Conservation (phyloP, 2,329 filamentous ascomycete species). For the Fusarium sp. region DNA sequence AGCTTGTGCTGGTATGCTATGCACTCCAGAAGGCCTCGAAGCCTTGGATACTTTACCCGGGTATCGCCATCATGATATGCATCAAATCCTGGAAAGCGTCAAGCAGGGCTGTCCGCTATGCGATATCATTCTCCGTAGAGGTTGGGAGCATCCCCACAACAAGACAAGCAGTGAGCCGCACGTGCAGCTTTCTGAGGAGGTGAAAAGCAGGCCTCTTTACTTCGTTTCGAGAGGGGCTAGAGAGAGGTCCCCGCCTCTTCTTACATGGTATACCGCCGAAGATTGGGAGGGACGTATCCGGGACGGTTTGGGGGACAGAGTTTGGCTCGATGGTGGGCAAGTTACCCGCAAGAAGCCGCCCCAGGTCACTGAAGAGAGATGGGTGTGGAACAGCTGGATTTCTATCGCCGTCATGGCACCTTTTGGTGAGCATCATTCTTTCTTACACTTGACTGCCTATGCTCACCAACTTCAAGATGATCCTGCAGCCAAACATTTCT, state of each 20-base stretch:
- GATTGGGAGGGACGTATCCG: neutral
- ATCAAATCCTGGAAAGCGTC: neutral
- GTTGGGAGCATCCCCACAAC: neutral
- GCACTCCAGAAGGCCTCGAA: neutral
- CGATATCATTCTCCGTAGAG: conserved; percentile 1
- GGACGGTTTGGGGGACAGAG: neutral
- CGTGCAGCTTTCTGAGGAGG: neutral
- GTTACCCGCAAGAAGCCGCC: neutral
- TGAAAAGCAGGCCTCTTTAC: neutral
- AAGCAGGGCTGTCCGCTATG: neutral
- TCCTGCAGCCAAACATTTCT: neutral
- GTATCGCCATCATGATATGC: neutral
- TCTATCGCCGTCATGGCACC: neutral
- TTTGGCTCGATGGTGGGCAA: neutral
- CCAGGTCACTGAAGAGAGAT: neutral
- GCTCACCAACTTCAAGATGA: neutral
- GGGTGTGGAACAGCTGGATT: neutral
- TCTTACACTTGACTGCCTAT: neutral
- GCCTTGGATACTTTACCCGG: neutral
- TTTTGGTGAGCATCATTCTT: neutral
- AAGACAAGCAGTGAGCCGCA: neutral
- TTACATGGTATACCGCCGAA: neutral
- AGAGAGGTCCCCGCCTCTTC: neutral
- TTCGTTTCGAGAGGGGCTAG: neutral
- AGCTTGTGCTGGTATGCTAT: conserved; percentile 2